Conservation (phyloP, 176 grass and related monocot genomes). For the Hordeum marinum region DNA sequence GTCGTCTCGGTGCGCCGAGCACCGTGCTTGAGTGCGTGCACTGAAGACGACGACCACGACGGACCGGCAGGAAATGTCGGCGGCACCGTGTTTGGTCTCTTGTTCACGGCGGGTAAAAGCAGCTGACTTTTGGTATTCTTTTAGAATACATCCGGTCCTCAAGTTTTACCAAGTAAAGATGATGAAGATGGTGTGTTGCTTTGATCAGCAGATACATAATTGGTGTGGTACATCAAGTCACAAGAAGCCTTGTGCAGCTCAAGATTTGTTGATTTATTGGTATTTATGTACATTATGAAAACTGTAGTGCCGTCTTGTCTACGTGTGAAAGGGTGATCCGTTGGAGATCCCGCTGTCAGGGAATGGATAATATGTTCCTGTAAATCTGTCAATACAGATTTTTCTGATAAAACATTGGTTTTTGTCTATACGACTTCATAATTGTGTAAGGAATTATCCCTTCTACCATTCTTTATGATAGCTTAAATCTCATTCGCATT, state of each 20-base stretch:
- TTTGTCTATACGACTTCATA: background rate
- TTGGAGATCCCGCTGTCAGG: background rate
- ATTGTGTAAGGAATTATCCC: background rate
- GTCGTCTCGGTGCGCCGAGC: background rate
- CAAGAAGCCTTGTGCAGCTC: background rate
- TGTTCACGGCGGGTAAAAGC: background rate
- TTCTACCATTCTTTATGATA: background rate
- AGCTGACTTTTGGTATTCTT: constrained; percentile 8
- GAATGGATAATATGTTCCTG: background rate
- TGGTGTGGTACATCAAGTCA: background rate
- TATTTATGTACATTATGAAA: background rate
- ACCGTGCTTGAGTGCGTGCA: constrained; percentile 33
- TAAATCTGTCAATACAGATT: background rate
- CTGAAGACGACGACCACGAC: background rate
- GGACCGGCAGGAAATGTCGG: background rate
- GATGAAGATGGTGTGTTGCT: background rate
- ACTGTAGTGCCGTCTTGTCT: background rate
- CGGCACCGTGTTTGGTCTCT: background rate
- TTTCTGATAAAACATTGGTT: too few relatives aligned
- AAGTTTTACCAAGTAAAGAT: constrained; percentile 27
- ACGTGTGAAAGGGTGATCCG: background rate
- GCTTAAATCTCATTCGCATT: background rate
- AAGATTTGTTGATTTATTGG: constrained; percentile 12
- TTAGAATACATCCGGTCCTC: background rate
- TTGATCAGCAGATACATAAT: background rate